phyloP scores from a whole-genome alignment of 2,329 filamentous ascomycete genomes.

The Aspergillus pseudonomiae region DNA sequence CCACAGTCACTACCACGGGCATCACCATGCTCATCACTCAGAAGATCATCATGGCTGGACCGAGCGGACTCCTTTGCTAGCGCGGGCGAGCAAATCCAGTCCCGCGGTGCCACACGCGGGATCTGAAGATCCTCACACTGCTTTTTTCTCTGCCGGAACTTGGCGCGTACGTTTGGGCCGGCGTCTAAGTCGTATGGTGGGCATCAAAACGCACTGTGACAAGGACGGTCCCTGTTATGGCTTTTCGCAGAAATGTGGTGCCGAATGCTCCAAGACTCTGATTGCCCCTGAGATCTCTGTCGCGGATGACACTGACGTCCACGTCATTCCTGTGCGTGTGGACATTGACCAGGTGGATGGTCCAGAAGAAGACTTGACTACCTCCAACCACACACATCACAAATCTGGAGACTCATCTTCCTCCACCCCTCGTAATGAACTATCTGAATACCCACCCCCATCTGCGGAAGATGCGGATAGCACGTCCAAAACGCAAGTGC shows the following conservation, averaged over 20 bases:
- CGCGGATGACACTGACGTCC: slow-evolving; percentile 20
- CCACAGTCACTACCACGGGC: slow-evolving; percentile 24
- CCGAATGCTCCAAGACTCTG: slow-evolving; percentile 59
- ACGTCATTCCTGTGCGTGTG: slow-evolving; percentile 21
- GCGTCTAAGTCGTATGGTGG: slow-evolving; percentile 54
- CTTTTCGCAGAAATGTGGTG: slow-evolving; percentile 63
- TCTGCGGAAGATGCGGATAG: slow-evolving; percentile 6
- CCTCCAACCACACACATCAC: background rate
- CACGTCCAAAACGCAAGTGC: slow-evolving; percentile 6
- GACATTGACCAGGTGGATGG: slow-evolving; percentile 17
- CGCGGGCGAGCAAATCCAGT: slow-evolving; percentile 26
- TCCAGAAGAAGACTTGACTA: slow-evolving; percentile 12
- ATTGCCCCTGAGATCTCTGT: slow-evolving; percentile 20
- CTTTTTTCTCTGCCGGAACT: slow-evolving; percentile 31
- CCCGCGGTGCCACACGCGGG: slow-evolving; percentile 20
- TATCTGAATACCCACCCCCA: slow-evolving; percentile 10
- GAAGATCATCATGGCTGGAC: slow-evolving; percentile 19
- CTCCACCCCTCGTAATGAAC: slow-evolving; percentile 16
- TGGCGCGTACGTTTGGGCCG: slow-evolving; percentile 40
- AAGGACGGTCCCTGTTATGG: slow-evolving; percentile 64
- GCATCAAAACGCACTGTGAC: slow-evolving; percentile 56
- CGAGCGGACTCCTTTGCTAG: slow-evolving; percentile 37
- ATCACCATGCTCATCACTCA: slow-evolving; percentile 17
- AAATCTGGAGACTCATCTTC: slow-evolving; percentile 8
- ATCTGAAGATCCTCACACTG: slow-evolving; percentile 19